Base-by-base conservation (phyloP, 805 yeast species). In the Saturnispora serradocipensis region DNA sequence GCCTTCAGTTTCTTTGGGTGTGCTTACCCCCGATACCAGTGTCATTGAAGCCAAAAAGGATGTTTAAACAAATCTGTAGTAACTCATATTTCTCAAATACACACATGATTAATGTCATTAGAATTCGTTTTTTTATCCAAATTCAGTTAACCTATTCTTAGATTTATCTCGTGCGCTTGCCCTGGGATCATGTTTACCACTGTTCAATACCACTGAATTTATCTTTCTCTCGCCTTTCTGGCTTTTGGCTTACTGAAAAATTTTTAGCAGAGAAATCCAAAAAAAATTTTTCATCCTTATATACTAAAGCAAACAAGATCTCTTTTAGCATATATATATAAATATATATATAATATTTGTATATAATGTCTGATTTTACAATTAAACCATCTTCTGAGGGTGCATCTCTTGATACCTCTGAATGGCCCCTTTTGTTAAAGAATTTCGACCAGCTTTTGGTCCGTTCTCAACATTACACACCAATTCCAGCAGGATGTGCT, bases 381-480 rank as follows among this genome's bases (percentile, higher is more conserved):
- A 90, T 90, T 73, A 88, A 88, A 78, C 98, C 98, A 54, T 95
- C 88, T 69, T 74, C 77, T 59, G 77, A 81, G 57, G 77, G 83
- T 53, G 86, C 96, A 40, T 73, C 90, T 38, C 81, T 82, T 59
- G 93, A 90, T 71, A 84, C 98, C 54, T 81, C 95, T 53, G 88
- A 86, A 61, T 93, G 98, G 98, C 99, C 99, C 32, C 77, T 93
- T 63, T 76, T 93, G 62, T 76, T 93, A 69, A 93, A 93, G 70
- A 84, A 91, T 76, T 93, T 84, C 71, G 98, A 93, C 76, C 86
- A 90, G 72, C 76, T 93, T 54, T 76, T 90, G 57, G 97, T 93
- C 51, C 86, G 99, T 76, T 84, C 95, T 55, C 96, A 96, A 45
- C 99, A 93, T 68, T 91, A 93, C 69, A 91, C 98, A 44, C 98